A percentile compares a stretch with the other conserved stretches of the same genome.
phyloP scores from a whole-genome alignment of 345 rosid species.

The Eucalyptus shirleyi region DNA sequence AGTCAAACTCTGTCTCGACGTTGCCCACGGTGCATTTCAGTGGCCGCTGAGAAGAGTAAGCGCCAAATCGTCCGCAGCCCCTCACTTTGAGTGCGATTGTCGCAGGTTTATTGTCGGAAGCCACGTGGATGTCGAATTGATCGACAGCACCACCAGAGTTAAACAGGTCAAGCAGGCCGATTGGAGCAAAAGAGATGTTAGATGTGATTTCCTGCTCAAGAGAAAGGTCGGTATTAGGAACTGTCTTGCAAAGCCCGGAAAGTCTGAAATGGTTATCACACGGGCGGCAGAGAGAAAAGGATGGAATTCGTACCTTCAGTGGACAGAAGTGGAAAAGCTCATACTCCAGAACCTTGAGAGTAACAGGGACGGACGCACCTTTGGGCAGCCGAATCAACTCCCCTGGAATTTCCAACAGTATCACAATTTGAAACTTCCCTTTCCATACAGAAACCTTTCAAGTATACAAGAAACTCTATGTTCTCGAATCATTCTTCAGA shows the following conservation, averaged over 20 bases:
- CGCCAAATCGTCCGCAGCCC: constrained; percentile 28
- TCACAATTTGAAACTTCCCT: neutral
- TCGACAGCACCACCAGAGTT: constrained; percentile 75
- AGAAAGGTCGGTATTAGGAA: neutral
- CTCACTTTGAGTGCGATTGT: constrained; percentile 39
- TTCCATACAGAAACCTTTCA: neutral
- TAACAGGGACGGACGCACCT: constrained; percentile 72
- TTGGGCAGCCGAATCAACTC: constrained; percentile 63
- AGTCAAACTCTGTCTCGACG: constrained; percentile 32
- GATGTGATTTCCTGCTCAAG: constrained; percentile 45
- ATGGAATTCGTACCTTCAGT: constrained; percentile 28
- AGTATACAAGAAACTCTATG: neutral
- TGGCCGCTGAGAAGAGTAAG: constrained; percentile 56
- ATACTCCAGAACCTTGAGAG: constrained; percentile 72
- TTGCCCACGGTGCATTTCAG: constrained; percentile 45
- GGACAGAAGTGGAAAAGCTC: constrained; percentile 90
- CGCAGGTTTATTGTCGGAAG: constrained; percentile 21
- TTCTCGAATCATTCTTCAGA: neutral
- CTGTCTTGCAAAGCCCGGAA: neutral
- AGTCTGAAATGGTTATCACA: neutral
- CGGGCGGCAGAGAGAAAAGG: neutral
- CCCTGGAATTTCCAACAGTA: constrained; percentile 23
- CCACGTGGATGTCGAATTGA: constrained; percentile 25
- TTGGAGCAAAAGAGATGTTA: constrained; percentile 65
- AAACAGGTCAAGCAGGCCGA: constrained; percentile 88